phyloP scores from a whole-genome alignment of 176 grass and related monocot genomes.

The Pontederia crassipes region DNA sequence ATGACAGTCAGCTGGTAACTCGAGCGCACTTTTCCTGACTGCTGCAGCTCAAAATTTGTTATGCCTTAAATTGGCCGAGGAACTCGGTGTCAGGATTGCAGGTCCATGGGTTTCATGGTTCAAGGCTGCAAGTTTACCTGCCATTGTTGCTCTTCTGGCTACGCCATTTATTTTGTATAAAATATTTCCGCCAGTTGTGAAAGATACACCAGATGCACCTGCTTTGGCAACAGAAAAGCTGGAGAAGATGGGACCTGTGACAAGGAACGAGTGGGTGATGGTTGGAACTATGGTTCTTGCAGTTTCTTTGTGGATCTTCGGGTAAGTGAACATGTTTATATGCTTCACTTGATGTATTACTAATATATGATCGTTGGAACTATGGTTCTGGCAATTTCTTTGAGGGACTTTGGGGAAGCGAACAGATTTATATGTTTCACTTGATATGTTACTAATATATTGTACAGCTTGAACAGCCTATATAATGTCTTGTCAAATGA shows the following conservation, averaged over 20 bases:
- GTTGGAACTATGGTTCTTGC: slow-evolving; percentile 76
- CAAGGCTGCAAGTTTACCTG: slow-evolving; percentile 76
- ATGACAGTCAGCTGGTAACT: slow-evolving; percentile 59
- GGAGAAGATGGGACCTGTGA: slow-evolving; percentile 64
- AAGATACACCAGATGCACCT: slow-evolving; percentile 77
- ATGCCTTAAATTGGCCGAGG: slow-evolving; percentile 82
- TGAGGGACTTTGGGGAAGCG: slow-evolving; percentile 72
- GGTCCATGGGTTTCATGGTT: slow-evolving; percentile 90
- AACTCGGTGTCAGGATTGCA: slow-evolving; percentile 61
- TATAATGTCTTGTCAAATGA: no score
- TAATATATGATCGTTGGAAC: slow-evolving; percentile 60
- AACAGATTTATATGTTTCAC: background rate
- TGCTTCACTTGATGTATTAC: background rate
- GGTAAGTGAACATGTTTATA: slow-evolving; percentile 33
- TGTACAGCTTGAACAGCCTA: no score
- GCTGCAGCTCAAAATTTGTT: slow-evolving; percentile 83
- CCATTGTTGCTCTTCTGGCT: slow-evolving; percentile 49
- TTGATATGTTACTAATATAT: no score
- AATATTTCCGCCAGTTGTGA: slow-evolving; percentile 65
- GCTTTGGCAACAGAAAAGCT: slow-evolving; percentile 52
- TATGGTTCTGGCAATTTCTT: slow-evolving; percentile 63
- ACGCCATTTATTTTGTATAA: slow-evolving; percentile 90
- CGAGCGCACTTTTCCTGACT: slow-evolving; percentile 76
- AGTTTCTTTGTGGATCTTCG: slow-evolving; percentile 61
- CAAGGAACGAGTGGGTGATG: slow-evolving; percentile 81